Base-by-base conservation (phyloP, 2,329 filamentous ascomycete genomes). In the Pseudogymnoascus sp. region DNA sequence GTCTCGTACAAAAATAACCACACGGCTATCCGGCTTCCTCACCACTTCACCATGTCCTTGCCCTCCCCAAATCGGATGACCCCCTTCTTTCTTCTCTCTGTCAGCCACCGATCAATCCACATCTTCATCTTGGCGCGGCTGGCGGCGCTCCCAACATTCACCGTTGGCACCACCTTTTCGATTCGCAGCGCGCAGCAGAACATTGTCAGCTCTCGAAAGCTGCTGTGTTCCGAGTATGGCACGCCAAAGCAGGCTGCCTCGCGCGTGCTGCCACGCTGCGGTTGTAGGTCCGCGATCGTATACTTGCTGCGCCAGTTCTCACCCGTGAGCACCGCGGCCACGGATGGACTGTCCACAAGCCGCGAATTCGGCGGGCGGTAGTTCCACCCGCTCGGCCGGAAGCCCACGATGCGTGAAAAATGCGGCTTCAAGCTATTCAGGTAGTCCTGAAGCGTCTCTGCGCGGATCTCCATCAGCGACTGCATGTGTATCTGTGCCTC, bases 401-500 rank as follows among this genome's bases (percentile, higher is more conserved):
- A 96, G 4, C 92, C 94, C 16, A 97, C 88, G 50, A 96, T 85
- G 59, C 90, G 87, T 12, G 85, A 85, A 72, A 97, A 99, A 67
- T 90, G 86, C 6, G 89, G 87, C 64, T 87, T 88, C 76, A 91
- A 89, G 35, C 83, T 80, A 67, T 87, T 84, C 5, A 97, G 82
- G 69, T 99, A 99, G 63, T 96, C 92, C 65, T 90, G 86, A 1
- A 99, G 80, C 0, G 93, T 96, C 66, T 97, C 92, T 34, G 91
- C 86, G 25, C 91, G 87, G 66, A 99, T 91, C 73, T 97, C 93
- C 80, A 94, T 94, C 8, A 99, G 80, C 68, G 89, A 91, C 68
- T 96, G 95, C 92, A 99, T 97, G 75, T 99, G 94, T 0, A 99
- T 91, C 73, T 97, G 93, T 0, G 94, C 94, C 68, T 90, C 89